Evolutionary conservation across 495 filamentous ascomycete species (phyloP).

Genomic region (Aspergillus coremiiformis): DNA sequence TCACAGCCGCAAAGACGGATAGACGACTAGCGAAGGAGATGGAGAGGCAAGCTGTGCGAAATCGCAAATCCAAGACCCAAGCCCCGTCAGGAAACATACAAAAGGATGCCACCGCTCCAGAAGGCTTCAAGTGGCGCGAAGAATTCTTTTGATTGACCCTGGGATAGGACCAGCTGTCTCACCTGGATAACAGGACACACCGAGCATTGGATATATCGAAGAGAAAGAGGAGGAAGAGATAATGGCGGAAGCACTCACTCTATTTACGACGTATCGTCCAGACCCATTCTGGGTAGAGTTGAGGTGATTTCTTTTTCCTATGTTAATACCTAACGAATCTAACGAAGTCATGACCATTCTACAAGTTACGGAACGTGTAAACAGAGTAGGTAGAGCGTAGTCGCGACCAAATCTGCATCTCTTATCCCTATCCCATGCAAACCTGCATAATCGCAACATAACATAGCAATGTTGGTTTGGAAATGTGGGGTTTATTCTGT

Average conservation of each 20-base stretch:
- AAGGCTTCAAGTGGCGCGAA: conserved; percentile 37
- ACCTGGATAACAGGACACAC: not conserved
- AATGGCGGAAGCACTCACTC: not conserved
- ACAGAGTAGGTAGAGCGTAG: no score
- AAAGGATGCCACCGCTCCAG: not conserved
- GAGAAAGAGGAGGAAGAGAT: not conserved
- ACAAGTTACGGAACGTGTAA: not conserved
- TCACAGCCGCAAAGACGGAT: conserved; percentile 28
- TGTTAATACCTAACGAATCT: conserved; percentile 4
- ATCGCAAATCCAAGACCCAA: not conserved
- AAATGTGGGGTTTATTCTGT: no score
- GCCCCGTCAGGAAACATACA: not conserved
- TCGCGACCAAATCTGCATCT: no score
- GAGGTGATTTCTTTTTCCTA: no score
- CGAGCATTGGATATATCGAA: not conserved
- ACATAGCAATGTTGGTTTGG: no score
- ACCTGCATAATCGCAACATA: no score
- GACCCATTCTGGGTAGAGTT: no score
- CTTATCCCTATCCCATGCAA: no score
- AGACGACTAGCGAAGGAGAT: conserved; percentile 23
- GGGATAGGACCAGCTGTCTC: not conserved
- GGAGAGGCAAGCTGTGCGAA: conserved; percentile 15
- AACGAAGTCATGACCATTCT: conserved; percentile 5
- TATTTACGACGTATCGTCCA: not conserved
- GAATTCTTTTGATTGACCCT: conserved; percentile 35